Conservation (phyloP, 306 rosid species). For the Lathyrus aphaca region DNA sequence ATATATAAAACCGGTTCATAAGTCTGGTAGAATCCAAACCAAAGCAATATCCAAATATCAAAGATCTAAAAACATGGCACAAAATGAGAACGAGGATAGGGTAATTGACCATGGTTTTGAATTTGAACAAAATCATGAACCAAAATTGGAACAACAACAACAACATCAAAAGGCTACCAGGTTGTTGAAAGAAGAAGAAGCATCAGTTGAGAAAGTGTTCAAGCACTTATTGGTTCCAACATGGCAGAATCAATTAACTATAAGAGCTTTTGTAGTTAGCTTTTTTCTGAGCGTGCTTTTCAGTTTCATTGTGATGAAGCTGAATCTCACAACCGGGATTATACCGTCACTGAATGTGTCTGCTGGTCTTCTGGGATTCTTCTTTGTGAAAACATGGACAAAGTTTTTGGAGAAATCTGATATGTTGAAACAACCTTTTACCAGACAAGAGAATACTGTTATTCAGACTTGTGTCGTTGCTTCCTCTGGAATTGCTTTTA, state of each 20-base stretch:
- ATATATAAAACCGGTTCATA: background rate
- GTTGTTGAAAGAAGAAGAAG: constrained; percentile 33
- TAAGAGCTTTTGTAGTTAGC: constrained; percentile 60
- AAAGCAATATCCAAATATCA: constrained; percentile 12
- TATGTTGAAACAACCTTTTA: constrained; percentile 53
- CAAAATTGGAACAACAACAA: constrained; percentile 32
- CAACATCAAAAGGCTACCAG: background rate
- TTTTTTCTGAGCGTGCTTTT: constrained; percentile 49
- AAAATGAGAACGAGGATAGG: constrained; percentile 31
- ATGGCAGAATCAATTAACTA: constrained; percentile 55
- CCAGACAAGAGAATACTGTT: constrained; percentile 66
- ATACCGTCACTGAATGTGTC: constrained; percentile 65
- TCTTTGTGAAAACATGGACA: constrained; percentile 58
- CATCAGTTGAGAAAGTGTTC: constrained; percentile 53
- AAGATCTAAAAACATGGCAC: constrained; percentile 44
- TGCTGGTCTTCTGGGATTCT: constrained; percentile 59
- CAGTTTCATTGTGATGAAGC: constrained; percentile 62
- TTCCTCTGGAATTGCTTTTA: constrained; percentile 64
- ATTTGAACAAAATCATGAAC: background rate
- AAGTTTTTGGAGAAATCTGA: constrained; percentile 50
- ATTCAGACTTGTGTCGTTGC: constrained; percentile 68
- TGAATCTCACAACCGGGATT: constrained; percentile 61
- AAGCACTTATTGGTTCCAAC: constrained; percentile 52
- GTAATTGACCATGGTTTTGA: constrained; percentile 20
- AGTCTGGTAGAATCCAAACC: constrained; percentile 35